phyloP scores from a whole-genome alignment of 768 basidiomycete genomes.

The Rickenella mellea region DNA sequence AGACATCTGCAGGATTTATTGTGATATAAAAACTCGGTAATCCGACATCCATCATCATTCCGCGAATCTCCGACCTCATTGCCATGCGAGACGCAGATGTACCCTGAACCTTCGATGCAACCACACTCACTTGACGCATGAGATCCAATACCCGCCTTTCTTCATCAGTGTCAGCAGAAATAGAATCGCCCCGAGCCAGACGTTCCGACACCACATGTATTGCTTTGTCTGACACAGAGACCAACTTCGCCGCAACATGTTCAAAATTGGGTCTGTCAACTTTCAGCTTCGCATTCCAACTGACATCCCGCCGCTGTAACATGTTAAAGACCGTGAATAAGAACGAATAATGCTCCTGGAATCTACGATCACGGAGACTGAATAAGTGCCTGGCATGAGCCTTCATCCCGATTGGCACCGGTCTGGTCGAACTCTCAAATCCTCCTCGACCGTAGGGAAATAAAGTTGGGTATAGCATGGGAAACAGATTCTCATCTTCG shows the following conservation, averaged over 20 bases:
- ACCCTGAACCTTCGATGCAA: constrained; percentile 10
- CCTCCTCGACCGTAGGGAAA: constrained; percentile 14
- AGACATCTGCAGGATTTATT: constrained; percentile 11
- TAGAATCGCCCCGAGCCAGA: constrained; percentile 1
- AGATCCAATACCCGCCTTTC: constrained; percentile 7
- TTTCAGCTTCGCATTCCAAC: constrained; percentile 5
- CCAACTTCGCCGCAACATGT: constrained; percentile 2
- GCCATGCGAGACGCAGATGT: constrained; percentile 2
- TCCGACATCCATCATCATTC: constrained; percentile 4
- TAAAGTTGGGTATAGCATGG: constrained; percentile 12
- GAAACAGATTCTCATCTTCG: constrained; percentile 7
- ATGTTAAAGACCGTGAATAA: constrained; percentile 13
- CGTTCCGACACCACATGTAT: constrained; percentile 7
- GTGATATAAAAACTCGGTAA: constrained; percentile 12
- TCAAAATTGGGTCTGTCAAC: constrained; percentile 2
- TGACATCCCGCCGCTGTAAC: constrained; percentile 6
- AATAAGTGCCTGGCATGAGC: constrained; percentile 5
- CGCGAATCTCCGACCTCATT: constrained; percentile 11
- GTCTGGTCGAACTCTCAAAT: constrained; percentile 3
- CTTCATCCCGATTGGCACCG: neutral
- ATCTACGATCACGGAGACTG: constrained; percentile 5
- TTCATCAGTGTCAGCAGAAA: constrained; percentile 1
- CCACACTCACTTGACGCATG: constrained; percentile 7
- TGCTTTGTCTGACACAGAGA: constrained; percentile 1
- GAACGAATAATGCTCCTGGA: constrained; percentile 12